Evolutionary conservation across 2,329 filamentous ascomycete species (phyloP).

Genomic region (Trichoderma afroharzianum): DNA sequence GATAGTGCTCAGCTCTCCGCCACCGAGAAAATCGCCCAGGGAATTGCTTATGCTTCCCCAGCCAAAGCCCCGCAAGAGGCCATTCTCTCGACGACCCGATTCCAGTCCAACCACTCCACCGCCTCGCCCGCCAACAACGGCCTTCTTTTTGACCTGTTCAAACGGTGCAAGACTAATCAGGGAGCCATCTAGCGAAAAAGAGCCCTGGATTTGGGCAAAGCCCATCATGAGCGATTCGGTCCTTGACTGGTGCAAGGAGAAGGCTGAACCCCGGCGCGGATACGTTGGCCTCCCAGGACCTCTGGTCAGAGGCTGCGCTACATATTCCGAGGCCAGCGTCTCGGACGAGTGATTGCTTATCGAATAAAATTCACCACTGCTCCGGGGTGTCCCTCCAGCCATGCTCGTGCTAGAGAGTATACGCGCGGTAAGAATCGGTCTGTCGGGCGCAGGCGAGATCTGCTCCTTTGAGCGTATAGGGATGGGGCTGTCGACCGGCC

Average conservation of each 20-base stretch:
- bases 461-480: conserved; percentile 41
- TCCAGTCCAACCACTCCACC: conserved; percentile 83
- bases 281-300: conserved; percentile 41
- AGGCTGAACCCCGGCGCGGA: conserved; percentile 44
- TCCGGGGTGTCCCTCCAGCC: conserved; percentile 72
- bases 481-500: conserved; percentile 35
- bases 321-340: conserved; percentile 86
- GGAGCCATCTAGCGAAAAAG: conserved; percentile 87
- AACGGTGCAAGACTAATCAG: conserved; percentile 86
- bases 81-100: conserved; percentile 66
- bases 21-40: conserved; percentile 80
- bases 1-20: conserved; percentile 84
- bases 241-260: conserved; percentile 42
- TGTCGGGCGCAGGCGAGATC: conserved; percentile 53
- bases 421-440: conserved; percentile 57
- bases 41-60: conserved; percentile 88
- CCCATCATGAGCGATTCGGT: conserved; percentile 92
- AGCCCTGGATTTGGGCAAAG: conserved; percentile 89
- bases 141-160: conserved; percentile 93
- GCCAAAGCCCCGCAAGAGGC: conserved; percentile 78
- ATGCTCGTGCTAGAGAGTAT: conserved; percentile 76
- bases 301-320: conserved; percentile 46
- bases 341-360: conserved; percentile 93
- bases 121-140: conserved; percentile 80
- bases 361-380: conserved; percentile 92